A percentile compares a stretch with the other conserved stretches of the same genome.
These are phyloP conservation scores for Malus sieversii DNA, from an alignment of 306 rosid genomes.

Conservation along the genomic window DNA sequence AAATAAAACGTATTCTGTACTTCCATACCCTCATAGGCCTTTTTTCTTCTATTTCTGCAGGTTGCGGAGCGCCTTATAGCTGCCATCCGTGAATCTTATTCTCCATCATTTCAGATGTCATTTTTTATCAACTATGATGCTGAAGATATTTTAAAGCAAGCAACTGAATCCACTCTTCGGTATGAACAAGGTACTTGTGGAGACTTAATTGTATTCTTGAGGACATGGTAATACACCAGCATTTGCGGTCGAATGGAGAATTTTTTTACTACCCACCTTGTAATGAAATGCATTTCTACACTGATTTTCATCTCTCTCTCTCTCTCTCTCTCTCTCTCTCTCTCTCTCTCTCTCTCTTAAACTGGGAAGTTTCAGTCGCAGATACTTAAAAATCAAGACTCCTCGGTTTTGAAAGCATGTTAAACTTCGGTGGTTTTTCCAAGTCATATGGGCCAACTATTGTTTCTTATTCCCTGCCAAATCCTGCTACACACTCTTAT, in stretches of 20 bases:
- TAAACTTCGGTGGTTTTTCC: neutral
- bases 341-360: too few relatives aligned
- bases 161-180: conserved; percentile 60
- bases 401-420: too few relatives aligned
- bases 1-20: neutral
- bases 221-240: neutral
- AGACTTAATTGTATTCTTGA: neutral
- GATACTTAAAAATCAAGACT: too few relatives aligned
- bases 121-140: conserved; percentile 58
- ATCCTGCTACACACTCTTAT: neutral
- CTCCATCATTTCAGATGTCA: conserved; percentile 57
- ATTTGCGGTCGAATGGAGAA: neutral
- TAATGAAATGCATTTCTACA: neutral
- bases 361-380: too few relatives aligned
- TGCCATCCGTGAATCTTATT: conserved; percentile 48
- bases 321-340: too few relatives aligned
- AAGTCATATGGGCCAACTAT: too few relatives aligned
- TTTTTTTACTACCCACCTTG: neutral
- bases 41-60: conserved; percentile 21
- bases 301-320: neutral
- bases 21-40: neutral
- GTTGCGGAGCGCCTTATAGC: conserved; percentile 64
- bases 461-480: too few relatives aligned
- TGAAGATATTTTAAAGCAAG: conserved; percentile 68
- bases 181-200: conserved; percentile 45